These are phyloP conservation scores for Xylaria arbuscula DNA, from an alignment of 2,329 filamentous ascomycete species.

Conservation along the genomic window DNA sequence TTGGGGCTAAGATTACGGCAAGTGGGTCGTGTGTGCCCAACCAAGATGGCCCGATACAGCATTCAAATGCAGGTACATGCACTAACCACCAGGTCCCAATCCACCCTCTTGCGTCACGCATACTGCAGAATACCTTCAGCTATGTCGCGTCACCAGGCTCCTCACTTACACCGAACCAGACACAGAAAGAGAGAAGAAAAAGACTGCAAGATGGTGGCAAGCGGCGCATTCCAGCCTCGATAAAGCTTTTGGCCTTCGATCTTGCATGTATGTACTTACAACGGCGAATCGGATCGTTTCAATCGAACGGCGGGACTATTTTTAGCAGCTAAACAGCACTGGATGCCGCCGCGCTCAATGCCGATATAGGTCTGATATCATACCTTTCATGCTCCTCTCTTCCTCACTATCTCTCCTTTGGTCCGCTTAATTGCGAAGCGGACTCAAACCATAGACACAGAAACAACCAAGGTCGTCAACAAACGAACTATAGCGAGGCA, in stretches of 20 bases:
- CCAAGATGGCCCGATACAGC: constrained; percentile 4
- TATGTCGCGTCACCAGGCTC: constrained; percentile 13
- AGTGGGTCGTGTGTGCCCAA: constrained; percentile 28
- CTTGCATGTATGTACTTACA: background rate
- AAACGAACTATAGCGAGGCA: background rate
- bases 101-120: constrained; percentile 23
- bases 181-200: background rate
- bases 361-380: background rate
- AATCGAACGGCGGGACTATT: constrained; percentile 9
- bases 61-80: constrained; percentile 37
- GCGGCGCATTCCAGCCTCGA: background rate
- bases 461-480: constrained; percentile 2
- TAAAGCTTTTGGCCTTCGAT: background rate
- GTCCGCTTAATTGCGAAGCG: background rate
- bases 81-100: constrained; percentile 2
- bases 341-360: background rate
- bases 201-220: background rate
- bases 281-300: background rate
- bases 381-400: background rate
- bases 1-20: constrained; percentile 19
- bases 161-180: constrained; percentile 27
- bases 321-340: constrained; percentile 3
- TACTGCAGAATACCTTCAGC: constrained; percentile 8
- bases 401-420: background rate
- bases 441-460: background rate